phyloP scores from a whole-genome alignment of 768 basidiomycete species.

The Lactarius vividus region DNA sequence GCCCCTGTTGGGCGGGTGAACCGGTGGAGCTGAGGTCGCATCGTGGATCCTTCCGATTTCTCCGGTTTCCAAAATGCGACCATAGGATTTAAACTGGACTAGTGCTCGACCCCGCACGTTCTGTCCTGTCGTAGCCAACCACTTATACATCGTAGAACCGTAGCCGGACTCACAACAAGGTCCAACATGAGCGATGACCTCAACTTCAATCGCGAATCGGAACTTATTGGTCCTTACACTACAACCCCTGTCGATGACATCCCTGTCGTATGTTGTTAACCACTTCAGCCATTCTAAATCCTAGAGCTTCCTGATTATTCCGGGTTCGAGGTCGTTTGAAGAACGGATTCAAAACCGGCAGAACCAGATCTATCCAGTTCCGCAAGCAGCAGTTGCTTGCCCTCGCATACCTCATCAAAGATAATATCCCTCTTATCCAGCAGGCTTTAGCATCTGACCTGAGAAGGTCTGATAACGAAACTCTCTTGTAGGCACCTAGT shows the following conservation, averaged over 20 bases:
- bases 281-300: too few relatives aligned
- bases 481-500: conserved; percentile 42
- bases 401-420: conserved; percentile 69
- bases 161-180: too few relatives aligned
- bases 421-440: conserved; percentile 62
- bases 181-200: too few relatives aligned
- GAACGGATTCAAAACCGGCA: conserved; percentile 61
- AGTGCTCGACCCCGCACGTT: too few relatives aligned
- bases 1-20: too few relatives aligned
- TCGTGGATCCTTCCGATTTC: too few relatives aligned
- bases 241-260: conserved; percentile 32
- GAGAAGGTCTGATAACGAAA: conserved; percentile 59
- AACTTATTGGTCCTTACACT: conserved; percentile 12
- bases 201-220: background rate
- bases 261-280: conserved; percentile 25
- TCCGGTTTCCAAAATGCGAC: too few relatives aligned
- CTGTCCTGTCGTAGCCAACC: too few relatives aligned
- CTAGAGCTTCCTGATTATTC: background rate
- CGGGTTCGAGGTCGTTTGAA: conserved; percentile 58
- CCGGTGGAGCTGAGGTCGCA: too few relatives aligned
- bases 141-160: too few relatives aligned
- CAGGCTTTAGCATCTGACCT: conserved; percentile 60
- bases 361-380: conserved; percentile 58
- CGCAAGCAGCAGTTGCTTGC: conserved; percentile 76
- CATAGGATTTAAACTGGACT: too few relatives aligned